Conservation (phyloP, 352 stramenopile species). For the Saprolegnia diclina region DNA sequence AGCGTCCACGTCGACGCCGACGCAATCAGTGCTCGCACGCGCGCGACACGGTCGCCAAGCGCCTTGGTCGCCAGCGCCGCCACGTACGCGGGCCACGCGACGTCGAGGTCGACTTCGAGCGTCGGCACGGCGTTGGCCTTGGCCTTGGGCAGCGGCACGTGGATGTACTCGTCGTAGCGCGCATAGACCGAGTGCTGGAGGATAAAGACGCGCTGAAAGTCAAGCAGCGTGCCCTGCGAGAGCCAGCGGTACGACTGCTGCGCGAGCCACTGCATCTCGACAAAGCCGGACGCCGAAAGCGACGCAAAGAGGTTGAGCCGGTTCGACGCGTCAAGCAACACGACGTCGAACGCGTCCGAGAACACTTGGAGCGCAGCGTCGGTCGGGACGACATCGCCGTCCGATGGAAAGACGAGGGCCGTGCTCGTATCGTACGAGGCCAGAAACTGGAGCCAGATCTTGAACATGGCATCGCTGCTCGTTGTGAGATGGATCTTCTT, state of each 20-base stretch:
- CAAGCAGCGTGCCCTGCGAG: slow-evolving; percentile 58
- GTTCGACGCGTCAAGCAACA: slow-evolving; percentile 71
- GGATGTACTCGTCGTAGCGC: slow-evolving; percentile 83
- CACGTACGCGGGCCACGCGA: slow-evolving; percentile 61
- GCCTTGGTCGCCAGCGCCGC: slow-evolving; percentile 42
- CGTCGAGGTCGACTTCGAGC: slow-evolving; percentile 69
- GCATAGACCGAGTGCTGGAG: slow-evolving; percentile 77
- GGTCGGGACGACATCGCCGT: slow-evolving; percentile 55
- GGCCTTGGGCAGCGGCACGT: slow-evolving; percentile 50
- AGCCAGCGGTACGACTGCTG: slow-evolving; percentile 54
- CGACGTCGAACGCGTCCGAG: slow-evolving; percentile 55
- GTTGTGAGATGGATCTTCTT: slow-evolving; percentile 66
- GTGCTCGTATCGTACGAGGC: slow-evolving; percentile 58
- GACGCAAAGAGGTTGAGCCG: slow-evolving; percentile 71
- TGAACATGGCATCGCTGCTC: slow-evolving; percentile 80
- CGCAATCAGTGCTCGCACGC: slow-evolving; percentile 46
- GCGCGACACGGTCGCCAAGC: slow-evolving; percentile 58
- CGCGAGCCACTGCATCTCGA: slow-evolving; percentile 58
- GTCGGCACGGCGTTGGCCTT: slow-evolving; percentile 64
- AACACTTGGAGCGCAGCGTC: slow-evolving; percentile 63
- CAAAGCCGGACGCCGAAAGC: slow-evolving; percentile 56
- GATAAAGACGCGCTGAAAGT: slow-evolving; percentile 78
- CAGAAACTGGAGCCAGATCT: slow-evolving; percentile 79
- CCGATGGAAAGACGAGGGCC: slow-evolving; percentile 52
- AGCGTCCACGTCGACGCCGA: slow-evolving; percentile 39